A percentile compares a stretch with the other conserved stretches of the same genome.
Evolutionary conservation across 2,329 filamentous ascomycete genomes (phyloP).

Genomic region (Alternaria viburni): DNA sequence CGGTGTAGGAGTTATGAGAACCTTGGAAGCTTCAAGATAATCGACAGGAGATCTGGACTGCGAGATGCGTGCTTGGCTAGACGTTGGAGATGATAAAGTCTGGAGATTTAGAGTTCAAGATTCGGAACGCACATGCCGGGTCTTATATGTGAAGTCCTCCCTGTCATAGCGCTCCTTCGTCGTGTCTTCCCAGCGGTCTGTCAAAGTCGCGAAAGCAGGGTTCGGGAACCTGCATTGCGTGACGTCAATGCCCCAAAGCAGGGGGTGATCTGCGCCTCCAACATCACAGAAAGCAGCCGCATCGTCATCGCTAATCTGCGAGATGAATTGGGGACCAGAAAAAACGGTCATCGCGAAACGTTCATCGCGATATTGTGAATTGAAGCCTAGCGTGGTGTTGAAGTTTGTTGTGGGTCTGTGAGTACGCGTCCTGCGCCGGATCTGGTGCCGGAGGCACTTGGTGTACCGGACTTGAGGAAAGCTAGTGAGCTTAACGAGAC

Average conservation of each 20-base stretch:
- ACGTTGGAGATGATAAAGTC: background rate
- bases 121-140: background rate
- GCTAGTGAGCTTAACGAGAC: conserved; percentile 32
- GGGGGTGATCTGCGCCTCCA: conserved; percentile 10
- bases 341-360: background rate
- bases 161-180: background rate
- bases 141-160: background rate
- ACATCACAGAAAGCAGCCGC: conserved; percentile 4
- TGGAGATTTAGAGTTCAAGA: background rate
- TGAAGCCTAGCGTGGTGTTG: background rate
- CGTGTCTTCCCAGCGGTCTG: background rate
- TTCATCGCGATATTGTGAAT: background rate
- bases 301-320: conserved; percentile 8
- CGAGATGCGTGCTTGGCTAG: background rate
- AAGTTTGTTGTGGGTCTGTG: conserved; percentile 21
- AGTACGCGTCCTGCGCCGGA: conserved; percentile 2
- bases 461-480: conserved; percentile 9
- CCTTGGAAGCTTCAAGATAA: background rate
- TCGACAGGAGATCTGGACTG: background rate
- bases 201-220: conserved; percentile 5
- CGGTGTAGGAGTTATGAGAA: background rate
- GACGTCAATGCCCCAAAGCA: conserved; percentile 20
- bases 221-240: conserved; percentile 13
- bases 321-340: background rate
- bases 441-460: conserved; percentile 11